phyloP scores from a whole-genome alignment of 495 filamentous ascomycete genomes.

The Aspergillus ellipticus region DNA sequence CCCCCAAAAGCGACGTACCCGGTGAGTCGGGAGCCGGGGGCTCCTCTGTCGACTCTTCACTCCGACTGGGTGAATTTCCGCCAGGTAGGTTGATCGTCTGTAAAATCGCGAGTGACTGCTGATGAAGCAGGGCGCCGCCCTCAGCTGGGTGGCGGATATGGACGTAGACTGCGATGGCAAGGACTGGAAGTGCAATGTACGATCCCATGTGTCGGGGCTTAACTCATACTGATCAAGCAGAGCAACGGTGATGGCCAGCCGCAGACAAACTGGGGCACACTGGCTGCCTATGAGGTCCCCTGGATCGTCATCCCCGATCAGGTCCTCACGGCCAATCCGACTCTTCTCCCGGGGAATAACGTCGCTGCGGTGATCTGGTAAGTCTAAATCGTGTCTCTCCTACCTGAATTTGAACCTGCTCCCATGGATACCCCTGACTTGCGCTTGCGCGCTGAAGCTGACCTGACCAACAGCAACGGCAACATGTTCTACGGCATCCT shows the following conservation, averaged over 20 bases:
- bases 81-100: constrained; percentile 15
- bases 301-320: constrained; percentile 37
- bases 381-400: too few species aligned
- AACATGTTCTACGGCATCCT: constrained; percentile 42
- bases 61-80: constrained; percentile 28
- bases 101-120: not conserved
- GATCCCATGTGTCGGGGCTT: too few species aligned
- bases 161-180: constrained; percentile 40
- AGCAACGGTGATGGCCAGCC: constrained; percentile 33
- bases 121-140: constrained; percentile 27
- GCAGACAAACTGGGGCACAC: constrained; percentile 33
- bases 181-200: constrained; percentile 29
- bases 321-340: constrained; percentile 23
- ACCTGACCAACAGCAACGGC: constrained; percentile 23
- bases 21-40: not conserved
- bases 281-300: constrained; percentile 38
- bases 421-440: not conserved
- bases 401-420: not conserved
- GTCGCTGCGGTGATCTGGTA: constrained; percentile 40
- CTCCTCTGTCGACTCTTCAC: constrained; percentile 11
- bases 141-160: constrained; percentile 37
- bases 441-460: not conserved
- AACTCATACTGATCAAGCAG: constrained; percentile 8
- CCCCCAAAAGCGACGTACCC: constrained; percentile 10
- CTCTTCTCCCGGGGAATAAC: constrained; percentile 30